A percentile compares a stretch with the other conserved stretches of the same genome.
Evolutionary conservation across 306 rosid genomes (phyloP).

Genomic region (Macrotyloma uniflorum): DNA sequence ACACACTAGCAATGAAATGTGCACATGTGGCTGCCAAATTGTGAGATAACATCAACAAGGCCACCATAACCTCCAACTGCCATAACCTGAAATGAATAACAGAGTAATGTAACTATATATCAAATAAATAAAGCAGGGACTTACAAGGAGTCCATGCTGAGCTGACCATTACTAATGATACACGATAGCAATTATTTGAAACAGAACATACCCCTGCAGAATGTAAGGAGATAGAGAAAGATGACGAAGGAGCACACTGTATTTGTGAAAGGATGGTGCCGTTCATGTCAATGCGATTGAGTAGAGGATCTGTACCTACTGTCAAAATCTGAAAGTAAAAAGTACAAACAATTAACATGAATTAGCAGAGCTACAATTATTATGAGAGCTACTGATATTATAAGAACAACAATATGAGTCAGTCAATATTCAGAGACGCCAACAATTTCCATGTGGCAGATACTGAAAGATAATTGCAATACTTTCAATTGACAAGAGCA

Average conservation of each 20-base stretch:
- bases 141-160: conserved; percentile 21
- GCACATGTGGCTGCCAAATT: conserved; percentile 94
- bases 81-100: conserved; percentile 59
- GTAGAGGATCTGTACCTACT: conserved; percentile 85
- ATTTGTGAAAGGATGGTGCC: conserved; percentile 83
- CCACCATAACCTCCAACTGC: conserved; percentile 94
- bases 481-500: not conserved
- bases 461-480: conserved; percentile 16
- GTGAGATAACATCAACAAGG: conserved; percentile 86
- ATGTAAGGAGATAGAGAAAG: conserved; percentile 78
- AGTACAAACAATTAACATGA: not conserved
- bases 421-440: not conserved
- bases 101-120: conserved; percentile 24
- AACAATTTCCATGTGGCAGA: conserved; percentile 15
- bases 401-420: conserved; percentile 9
- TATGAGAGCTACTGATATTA: not conserved
- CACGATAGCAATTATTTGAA: not conserved
- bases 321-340: conserved; percentile 64
- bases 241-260: conserved; percentile 85
- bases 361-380: not conserved
- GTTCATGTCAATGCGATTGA: conserved; percentile 75
- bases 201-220: conserved; percentile 71
- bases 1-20: conserved; percentile 66
- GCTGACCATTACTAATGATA: conserved; percentile 15
- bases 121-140: conserved; percentile 31